Evolutionary conservation across 257 asterid genomes (phyloP), one percentile per base, ranked within the genome.

Genomic region (Nicotiana obtusifolia): DNA sequence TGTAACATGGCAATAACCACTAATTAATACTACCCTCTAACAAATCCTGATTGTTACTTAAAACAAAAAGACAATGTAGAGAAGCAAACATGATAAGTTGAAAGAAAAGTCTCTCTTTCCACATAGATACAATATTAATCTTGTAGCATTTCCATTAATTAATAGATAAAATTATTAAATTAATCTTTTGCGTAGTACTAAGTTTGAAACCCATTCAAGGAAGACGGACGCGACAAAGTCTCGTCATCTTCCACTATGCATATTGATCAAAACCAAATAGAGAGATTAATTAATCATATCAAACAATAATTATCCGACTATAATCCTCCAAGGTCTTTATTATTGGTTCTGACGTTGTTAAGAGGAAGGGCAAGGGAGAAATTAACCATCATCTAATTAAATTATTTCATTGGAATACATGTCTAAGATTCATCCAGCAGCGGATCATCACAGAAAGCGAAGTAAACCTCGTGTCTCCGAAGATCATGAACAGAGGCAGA

Each of bases 361-460:
- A 71, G 22, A 71, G 78, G 16, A 37, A 37, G 11, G 26, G 4
- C 11, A 1, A 1, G 9, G 56, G 16, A 37, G 77, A 0, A 13
- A 56, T 56, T n/a, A 68, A 68, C 77, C 20, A 44, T 71, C 47
- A 41, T 41, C 49, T 41, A 41, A 41, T 41, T 37, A 35, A 35
- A 35, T 35, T 37, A 41, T 2, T 35, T 71, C 24, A 44, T 31
- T 13, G 47, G 19, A 66, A 49, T 64, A 68, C 65, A 82, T 82
- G 85, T 82, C 81, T 26, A 82, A 66, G 64, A 76, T 82, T 75
- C 85, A 82, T 62, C 85, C 85, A 11, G 3, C 85, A 11, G 13
- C 85, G 22, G 47, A 71, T 71, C 78, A 71, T 71, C 78, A 53
- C 16, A 71, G 26, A 76, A 82, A 7, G 30, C 77, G 22, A 44